Conservation (phyloP, 208 protist genomes). For the Leishmania guyanensis region DNA sequence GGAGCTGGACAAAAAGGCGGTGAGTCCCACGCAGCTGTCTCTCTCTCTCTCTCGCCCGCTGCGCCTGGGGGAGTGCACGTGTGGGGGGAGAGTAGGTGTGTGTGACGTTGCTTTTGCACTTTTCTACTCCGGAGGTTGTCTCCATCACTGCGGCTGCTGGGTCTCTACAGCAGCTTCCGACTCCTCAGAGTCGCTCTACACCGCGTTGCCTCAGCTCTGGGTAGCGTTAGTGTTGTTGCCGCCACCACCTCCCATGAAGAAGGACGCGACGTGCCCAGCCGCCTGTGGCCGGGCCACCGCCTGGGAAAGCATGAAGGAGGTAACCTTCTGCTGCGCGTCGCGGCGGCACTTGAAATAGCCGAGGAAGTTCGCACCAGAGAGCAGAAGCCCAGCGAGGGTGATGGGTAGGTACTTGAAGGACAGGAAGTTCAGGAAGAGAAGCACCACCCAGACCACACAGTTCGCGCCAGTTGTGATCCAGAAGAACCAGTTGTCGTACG, state of each 20-base stretch:
- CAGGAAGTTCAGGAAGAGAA: constrained; percentile 80
- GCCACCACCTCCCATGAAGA: constrained; percentile 22
- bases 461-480: constrained; percentile 64
- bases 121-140: not conserved
- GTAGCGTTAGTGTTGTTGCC: not conserved
- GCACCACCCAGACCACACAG: constrained; percentile 55
- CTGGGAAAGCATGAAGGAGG: constrained; percentile 60
- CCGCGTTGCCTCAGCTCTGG: not conserved
- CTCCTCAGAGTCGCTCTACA: not conserved
- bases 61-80: not conserved
- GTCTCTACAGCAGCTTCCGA: not conserved
- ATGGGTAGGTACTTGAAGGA: constrained; percentile 67
- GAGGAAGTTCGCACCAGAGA: constrained; percentile 69
- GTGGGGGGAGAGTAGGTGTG: not conserved
- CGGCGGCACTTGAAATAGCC: constrained; percentile 88
- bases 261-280: constrained; percentile 45
- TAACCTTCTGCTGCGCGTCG: constrained; percentile 67
- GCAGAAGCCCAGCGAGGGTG: constrained; percentile 51
- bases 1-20: not conserved
- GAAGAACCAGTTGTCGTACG: constrained; percentile 88
- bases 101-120: not conserved
- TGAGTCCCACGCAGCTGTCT: not conserved
- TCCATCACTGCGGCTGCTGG: not conserved
- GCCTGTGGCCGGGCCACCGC: constrained; percentile 51
- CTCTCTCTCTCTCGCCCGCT: not conserved